Conservation (phyloP, 768 basidiomycete species). For the Cyclocybe cylindracea region DNA sequence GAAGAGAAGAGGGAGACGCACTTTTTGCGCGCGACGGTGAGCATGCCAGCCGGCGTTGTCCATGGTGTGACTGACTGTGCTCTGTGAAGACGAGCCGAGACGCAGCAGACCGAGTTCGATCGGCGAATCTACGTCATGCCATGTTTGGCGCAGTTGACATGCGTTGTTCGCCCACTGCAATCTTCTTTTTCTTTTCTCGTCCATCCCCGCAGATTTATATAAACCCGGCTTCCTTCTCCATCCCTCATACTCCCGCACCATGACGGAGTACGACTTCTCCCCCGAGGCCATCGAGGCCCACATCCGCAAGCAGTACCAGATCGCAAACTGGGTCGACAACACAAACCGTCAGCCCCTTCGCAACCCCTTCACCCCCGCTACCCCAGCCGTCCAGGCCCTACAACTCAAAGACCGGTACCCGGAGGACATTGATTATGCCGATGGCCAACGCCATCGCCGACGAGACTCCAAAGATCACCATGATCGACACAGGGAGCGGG, state of each 20-base stretch:
- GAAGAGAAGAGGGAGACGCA: constrained; percentile 21
- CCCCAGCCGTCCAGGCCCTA: constrained; percentile 24
- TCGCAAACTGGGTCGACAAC: constrained; percentile 45
- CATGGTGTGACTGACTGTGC: constrained; percentile 43
- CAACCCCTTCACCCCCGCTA: constrained; percentile 33
- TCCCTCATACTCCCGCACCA: constrained; percentile 19
- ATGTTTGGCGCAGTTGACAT: constrained; percentile 14
- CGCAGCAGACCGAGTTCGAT: constrained; percentile 1
- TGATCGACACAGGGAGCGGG: constrained; percentile 4
- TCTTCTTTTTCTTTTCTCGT: neutral
- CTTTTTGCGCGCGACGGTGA: constrained; percentile 59
- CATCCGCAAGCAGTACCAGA: constrained; percentile 46
- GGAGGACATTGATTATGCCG: neutral
- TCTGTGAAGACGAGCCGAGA: neutral
- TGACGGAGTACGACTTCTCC: constrained; percentile 67
- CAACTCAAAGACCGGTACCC: neutral
- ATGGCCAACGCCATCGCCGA: neutral
- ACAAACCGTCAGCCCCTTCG: constrained; percentile 25
- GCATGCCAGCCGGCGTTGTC: constrained; percentile 82
- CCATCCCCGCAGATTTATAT: neutral
- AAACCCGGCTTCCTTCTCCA: constrained; percentile 6
- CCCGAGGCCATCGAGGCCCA: constrained; percentile 52
- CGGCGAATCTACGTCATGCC: constrained; percentile 2
- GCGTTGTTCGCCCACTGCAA: neutral
- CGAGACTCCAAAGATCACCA: constrained; percentile 1